Conservation (phyloP, 2,329 filamentous ascomycete species). For the Paecilomyces dactylethromorphus region DNA sequence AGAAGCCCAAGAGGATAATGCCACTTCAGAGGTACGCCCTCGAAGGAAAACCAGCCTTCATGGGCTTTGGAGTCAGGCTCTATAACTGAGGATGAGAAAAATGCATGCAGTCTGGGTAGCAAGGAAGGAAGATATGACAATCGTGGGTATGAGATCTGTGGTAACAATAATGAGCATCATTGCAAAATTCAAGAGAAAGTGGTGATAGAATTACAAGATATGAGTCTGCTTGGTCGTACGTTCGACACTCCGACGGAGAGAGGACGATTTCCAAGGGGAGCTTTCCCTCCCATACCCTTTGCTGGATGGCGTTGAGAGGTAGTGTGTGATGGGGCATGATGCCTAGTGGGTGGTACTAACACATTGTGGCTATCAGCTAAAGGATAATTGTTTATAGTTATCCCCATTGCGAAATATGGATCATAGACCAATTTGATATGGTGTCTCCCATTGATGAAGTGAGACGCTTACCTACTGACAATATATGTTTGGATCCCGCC, state of each 20-base stretch:
- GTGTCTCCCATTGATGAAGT: neutral
- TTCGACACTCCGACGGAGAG: conserved; percentile 53
- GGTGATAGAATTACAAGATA: conserved; percentile 45
- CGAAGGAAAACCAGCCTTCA: conserved; percentile 59
- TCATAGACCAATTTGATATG: neutral
- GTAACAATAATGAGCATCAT: neutral
- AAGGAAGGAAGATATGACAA: conserved; percentile 64
- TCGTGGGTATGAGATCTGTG: conserved; percentile 54
- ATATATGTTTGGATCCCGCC: neutral
- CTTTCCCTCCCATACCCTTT: conserved; percentile 52
- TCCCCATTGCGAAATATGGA: too few relatives aligned
- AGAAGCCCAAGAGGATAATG: conserved; percentile 64
- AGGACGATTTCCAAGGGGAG: conserved; percentile 56
- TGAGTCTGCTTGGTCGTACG: conserved; percentile 53
- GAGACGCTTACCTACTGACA: neutral
- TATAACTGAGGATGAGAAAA: conserved; percentile 55
- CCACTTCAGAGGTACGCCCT: conserved; percentile 64
- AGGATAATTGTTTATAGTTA: neutral
- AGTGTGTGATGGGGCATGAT: conserved; percentile 3
- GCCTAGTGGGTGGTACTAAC: neutral
- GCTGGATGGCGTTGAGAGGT: conserved; percentile 27
- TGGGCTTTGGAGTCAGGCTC: conserved; percentile 46
- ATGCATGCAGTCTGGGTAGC: conserved; percentile 54
- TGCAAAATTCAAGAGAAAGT: neutral
- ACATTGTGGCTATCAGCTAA: neutral